These are phyloP conservation scores for Castanea mollissima DNA, from an alignment of 306 rosid genomes.

Conservation along the genomic window DNA sequence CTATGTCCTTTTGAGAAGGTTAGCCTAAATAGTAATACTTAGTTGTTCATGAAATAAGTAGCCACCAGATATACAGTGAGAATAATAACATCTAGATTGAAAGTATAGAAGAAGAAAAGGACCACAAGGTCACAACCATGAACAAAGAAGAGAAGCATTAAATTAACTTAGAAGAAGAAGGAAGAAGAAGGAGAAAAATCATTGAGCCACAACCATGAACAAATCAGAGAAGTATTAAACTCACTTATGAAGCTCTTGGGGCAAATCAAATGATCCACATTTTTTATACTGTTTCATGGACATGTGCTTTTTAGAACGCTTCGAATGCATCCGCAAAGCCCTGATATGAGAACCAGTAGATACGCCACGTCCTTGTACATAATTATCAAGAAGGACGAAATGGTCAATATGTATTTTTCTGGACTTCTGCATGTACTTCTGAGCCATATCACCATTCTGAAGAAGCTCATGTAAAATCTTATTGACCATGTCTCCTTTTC, in stretches of 20 bases:
- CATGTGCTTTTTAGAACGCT: constrained; percentile 72
- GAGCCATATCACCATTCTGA: constrained; percentile 63
- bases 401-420: constrained; percentile 58
- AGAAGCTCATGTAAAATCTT: constrained; percentile 60
- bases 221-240: constrained; percentile 21
- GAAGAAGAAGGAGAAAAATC: neutral
- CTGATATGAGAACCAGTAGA: constrained; percentile 47
- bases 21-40: neutral
- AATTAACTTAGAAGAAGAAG: constrained; percentile 42
- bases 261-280: constrained; percentile 57
- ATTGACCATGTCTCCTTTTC: constrained; percentile 46
- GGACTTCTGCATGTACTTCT: constrained; percentile 72
- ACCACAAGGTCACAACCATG: constrained; percentile 3
- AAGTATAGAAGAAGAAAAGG: neutral
- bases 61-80: neutral
- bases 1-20: neutral
- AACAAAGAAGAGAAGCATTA: constrained; percentile 3
- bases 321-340: constrained; percentile 62
- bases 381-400: constrained; percentile 76
- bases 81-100: neutral
- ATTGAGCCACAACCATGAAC: neutral
- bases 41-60: constrained; percentile 10
- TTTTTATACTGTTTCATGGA: constrained; percentile 72
- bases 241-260: constrained; percentile 61
- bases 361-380: constrained; percentile 42